Conservation (phyloP, 352 stramenopile genomes). For the Blastocystis sp. region DNA sequence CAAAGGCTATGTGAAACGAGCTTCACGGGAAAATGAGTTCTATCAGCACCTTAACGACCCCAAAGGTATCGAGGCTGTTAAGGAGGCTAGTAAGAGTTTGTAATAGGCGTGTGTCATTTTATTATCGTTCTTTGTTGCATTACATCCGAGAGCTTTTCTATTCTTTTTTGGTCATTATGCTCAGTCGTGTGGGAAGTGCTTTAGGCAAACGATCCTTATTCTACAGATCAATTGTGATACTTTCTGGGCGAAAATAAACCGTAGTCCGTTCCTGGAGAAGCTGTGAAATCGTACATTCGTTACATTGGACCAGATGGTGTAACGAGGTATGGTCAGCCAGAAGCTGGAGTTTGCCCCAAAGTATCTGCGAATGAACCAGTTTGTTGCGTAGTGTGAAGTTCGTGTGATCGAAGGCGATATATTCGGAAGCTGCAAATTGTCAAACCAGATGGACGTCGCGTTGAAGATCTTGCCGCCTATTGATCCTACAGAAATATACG, state of each 20-base stretch:
- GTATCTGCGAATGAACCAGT: not conserved
- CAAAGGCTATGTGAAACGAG: conserved; percentile 40
- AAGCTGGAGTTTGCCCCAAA: conserved; percentile 35
- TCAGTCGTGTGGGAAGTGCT: not conserved
- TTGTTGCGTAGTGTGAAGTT: conserved; percentile 23
- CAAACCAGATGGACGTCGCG: conserved; percentile 36
- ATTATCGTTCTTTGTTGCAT: not conserved
- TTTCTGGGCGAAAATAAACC: too few species aligned
- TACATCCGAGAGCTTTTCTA: not conserved
- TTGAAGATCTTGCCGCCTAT: conserved; percentile 71
- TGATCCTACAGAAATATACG: conserved; percentile 74
- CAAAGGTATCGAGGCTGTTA: not conserved
- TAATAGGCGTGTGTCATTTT: not conserved
- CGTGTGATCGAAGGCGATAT: conserved; percentile 60
- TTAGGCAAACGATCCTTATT: not conserved
- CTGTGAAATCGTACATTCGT: conserved; percentile 29
- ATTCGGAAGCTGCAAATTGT: conserved; percentile 28
- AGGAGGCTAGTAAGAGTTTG: not conserved
- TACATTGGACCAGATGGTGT: conserved; percentile 46
- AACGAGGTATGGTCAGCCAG: conserved; percentile 40
- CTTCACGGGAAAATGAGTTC: conserved; percentile 34
- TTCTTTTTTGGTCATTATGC: not conserved
- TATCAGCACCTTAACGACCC: conserved; percentile 41
- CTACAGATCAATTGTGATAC: too few species aligned
- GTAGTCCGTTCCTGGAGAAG: conserved; percentile 15